Base-by-base conservation (phyloP, 768 basidiomycete genomes). In the Daedalea quercina region DNA sequence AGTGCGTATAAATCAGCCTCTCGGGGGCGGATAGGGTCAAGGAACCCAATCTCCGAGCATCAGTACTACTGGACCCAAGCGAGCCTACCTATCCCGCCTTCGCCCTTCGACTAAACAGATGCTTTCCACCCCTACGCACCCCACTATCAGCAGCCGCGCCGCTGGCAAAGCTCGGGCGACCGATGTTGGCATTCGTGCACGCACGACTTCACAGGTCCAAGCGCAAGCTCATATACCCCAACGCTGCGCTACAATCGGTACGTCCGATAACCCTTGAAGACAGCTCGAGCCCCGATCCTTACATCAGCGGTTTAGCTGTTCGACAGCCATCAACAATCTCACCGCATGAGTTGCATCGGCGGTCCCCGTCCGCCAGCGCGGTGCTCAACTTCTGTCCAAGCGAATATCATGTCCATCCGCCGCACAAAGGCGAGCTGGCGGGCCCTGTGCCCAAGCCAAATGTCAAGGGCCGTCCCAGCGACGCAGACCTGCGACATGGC, bases 391-490 rank as follows among this genome's bases (percentile, higher is more conserved):
- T 26, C 31, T 20, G 35, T 22, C 34, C 33, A 6, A 37, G 33
- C 33, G 48, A 49, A 34, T 35, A 35, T 40, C 46, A 26, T 26
- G 46, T 31, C 12, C n/a, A 26, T 23, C 13, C 46, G 6, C 33
- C 9, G 48, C 48, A 49, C 12, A 40, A 12, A 34, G 48, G 28
- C 2, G 19, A 22, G n/a, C 34, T 40, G 8, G 20, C 48, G 19
- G 25, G 34, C 7, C 34, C 48, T 3, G 34, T 49, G 48, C 48
- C 17, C 33, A 49, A 49, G 48, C 48, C 48, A 4, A 31, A 49
- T 9, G 35, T 49, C 34, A 22, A 28, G 19, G 48, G 48, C 25
- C 48, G 48, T 11, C 48, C 48, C 35, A 49, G 15, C 48, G n/a
- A 35, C 28, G 34, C 15, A 11, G 35, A 49, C 11, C 33, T 49